Conservation (phyloP, 1,284 basidiomycete species). For the Filobasidium uniguttulatum region DNA sequence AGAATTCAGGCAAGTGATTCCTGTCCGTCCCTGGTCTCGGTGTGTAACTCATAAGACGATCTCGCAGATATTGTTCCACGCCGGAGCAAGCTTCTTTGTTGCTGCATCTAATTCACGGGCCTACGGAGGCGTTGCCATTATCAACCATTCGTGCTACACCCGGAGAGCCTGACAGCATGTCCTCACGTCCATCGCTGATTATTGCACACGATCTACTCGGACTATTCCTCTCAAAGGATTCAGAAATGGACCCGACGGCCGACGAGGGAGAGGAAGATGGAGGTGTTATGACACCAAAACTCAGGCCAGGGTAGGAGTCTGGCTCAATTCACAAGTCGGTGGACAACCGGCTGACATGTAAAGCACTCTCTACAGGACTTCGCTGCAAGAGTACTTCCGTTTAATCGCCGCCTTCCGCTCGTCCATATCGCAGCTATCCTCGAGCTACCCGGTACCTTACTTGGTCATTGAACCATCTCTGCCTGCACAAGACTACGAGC, state of each 20-base stretch:
- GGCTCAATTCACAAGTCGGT: neutral
- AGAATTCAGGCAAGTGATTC: neutral
- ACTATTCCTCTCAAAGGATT: neutral
- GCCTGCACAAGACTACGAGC: neutral
- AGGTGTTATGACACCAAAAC: neutral
- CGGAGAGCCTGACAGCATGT: neutral
- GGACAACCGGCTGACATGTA: neutral
- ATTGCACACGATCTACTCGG: neutral
- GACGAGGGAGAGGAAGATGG: neutral
- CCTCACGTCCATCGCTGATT: neutral
- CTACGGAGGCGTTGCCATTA: neutral
- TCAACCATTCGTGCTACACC: neutral
- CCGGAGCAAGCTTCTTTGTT: neutral
- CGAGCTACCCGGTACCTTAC: no score
- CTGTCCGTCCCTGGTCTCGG: neutral
- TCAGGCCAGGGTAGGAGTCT: neutral
- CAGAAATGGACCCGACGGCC: neutral
- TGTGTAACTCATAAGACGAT: neutral
- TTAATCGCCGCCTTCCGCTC: neutral
- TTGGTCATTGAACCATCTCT: no score
- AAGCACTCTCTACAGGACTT: neutral
- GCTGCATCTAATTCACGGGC: neutral
- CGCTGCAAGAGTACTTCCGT: neutral
- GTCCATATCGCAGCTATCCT: no score
- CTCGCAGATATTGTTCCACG: constrained; percentile 1